Evolutionary conservation across 495 filamentous ascomycete species (phyloP).

Genomic region (Penicillium robsamsonii): DNA sequence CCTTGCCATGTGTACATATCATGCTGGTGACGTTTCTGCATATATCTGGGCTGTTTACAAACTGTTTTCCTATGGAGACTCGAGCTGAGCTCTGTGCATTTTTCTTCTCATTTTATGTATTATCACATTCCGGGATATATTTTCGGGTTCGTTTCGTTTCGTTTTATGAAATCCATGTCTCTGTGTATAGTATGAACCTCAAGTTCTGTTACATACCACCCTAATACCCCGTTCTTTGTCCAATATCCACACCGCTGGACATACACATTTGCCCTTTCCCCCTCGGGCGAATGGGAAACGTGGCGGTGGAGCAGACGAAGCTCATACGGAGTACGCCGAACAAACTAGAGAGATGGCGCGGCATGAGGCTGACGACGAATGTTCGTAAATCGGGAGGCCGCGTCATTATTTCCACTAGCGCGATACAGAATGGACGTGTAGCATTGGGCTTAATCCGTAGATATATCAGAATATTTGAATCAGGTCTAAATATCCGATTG

Average conservation of each 20-base stretch:
- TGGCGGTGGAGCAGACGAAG: background rate
- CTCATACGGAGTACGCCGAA: background rate
- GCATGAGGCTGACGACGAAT: constrained; percentile 1
- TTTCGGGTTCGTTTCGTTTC: background rate
- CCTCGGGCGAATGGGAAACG: background rate
- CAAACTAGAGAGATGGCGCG: background rate
- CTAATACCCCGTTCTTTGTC: background rate
- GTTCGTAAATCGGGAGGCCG: background rate
- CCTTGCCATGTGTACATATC: constrained; percentile 2
- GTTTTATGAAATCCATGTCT: background rate
- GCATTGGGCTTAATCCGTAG: background rate
- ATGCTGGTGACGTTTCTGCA: background rate
- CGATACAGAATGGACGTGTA: background rate
- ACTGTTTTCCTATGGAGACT: background rate
- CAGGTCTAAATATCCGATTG: background rate
- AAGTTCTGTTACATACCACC: background rate
- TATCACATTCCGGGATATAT: background rate
- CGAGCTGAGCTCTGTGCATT: background rate
- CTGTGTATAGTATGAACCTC: background rate
- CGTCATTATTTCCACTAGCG: constrained; percentile 3
- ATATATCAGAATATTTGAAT: background rate
- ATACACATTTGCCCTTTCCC: background rate
- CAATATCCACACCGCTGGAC: background rate
- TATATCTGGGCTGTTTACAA: background rate
- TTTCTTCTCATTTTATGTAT: background rate